Percentiles rank a stretch among this genome's conserved stretches.
Evolutionary conservation across 331 rosid genomes (phyloP).

Genomic region (Spiraea crenata): DNA sequence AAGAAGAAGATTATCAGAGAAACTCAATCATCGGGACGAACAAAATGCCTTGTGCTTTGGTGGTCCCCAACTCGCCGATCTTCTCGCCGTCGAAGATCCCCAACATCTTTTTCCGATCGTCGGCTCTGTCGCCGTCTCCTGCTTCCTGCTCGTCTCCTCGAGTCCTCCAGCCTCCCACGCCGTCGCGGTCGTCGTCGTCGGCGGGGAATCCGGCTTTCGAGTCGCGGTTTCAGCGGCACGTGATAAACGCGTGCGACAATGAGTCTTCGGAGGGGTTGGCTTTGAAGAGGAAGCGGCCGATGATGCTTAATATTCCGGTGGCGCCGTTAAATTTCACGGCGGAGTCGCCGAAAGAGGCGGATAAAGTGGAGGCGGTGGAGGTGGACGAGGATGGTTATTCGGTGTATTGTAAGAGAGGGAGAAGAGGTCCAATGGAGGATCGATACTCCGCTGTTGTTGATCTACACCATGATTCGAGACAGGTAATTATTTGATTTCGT

Average conservation of each 20-base stretch:
- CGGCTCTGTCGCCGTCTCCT: conserved; percentile 21
- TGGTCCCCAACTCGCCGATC: conserved; percentile 33
- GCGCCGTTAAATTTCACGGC: conserved; percentile 24
- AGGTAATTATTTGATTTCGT: conserved; percentile 23
- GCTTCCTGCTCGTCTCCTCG: conserved; percentile 33
- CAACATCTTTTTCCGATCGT: conserved; percentile 26
- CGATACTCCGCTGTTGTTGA: conserved; percentile 45
- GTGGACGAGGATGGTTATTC: conserved; percentile 44
- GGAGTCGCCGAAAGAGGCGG: conserved; percentile 18
- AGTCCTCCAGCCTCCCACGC: conserved; percentile 23
- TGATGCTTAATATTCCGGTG: conserved; percentile 33
- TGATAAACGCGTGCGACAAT: not conserved
- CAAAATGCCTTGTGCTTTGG: conserved; percentile 37
- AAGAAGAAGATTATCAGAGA: not conserved
- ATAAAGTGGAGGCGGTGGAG: conserved; percentile 36
- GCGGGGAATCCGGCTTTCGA: conserved; percentile 9
- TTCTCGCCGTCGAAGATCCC: conserved; percentile 40
- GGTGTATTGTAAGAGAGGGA: conserved; percentile 53
- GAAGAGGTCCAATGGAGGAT: conserved; percentile 44
- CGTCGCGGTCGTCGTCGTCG: not conserved
- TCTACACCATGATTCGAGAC: conserved; percentile 36
- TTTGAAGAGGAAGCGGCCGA: conserved; percentile 51
- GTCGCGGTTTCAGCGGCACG: conserved; percentile 19
- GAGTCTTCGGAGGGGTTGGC: conserved; percentile 11
- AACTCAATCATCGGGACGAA: not conserved